Evolutionary conservation across 768 basidiomycete species (phyloP), one percentile per base, ranked within the genome.

Genomic region (Trametes elegans): DNA sequence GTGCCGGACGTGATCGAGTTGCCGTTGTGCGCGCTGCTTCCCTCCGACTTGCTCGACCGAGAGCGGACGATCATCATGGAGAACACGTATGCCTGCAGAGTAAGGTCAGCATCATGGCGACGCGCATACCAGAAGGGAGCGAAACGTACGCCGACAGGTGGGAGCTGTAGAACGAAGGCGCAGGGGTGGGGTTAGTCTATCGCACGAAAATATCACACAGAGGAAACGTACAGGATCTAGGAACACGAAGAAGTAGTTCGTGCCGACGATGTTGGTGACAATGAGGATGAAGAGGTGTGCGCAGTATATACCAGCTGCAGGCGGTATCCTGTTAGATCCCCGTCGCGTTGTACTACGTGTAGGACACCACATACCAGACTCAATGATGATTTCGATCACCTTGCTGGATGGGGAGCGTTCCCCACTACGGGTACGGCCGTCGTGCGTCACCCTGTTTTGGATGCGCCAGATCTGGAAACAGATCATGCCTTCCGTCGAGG

Each of bases 241-340:
- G 43, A 53, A 44, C 13, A 53, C 23, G 35, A 53, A 53, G 42
- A 53, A 53, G 16, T 26, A 32, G 26, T 44, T 44, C 11, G 43
- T 44, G 10, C 52, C 52, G 23, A 38, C 18, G 16, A 8, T 14
- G 43, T 45, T 46, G 34, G 43, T 53, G 13, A 53, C 34, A 27
- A 55, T 55, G 39, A 55, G 54, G 14, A 41, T 27, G 24, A 55
- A 29, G 9, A 55, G 39, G 26, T 48, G 46, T 1, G 54, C 54
- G 31, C 46, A 48, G 54, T 55, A 55, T 16, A 47, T 24, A n/a
- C 46, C 38, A 16, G 54, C 54, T 55, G 28, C 16, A n/a, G n/a
- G 21, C 13, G 16, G 7, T 41, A 5, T 32, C 16, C 26, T 5
- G 6, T 35, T 35, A 35, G 34, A 13, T 3, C 9, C 13, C 10